Base-by-base conservation (phyloP, 208 protist genomes). In the Acanthamoeba healyi region DNA sequence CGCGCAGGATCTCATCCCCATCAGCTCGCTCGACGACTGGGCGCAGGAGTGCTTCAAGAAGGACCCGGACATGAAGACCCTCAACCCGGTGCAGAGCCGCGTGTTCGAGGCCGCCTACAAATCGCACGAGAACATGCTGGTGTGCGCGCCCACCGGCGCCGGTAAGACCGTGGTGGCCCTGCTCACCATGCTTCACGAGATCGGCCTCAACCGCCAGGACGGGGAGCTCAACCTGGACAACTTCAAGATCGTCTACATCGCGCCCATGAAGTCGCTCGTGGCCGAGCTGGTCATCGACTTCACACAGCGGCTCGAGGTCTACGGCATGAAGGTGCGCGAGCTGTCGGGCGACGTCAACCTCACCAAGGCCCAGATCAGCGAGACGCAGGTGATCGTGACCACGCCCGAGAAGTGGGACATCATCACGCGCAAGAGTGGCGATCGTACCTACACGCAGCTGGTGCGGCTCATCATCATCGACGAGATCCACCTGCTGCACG, bases 381-480 rank as follows among this genome's bases (percentile, higher is more conserved):
- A 99, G 91, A 99, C 99, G 56, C 98, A 99, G 88, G 98, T 99
- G 70, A 99, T 99, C 65, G 98, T 99, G 26, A 99, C 99, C 3
- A 99, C 99, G 10, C 99, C 99, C 7, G 99, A 99, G 95, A 99
- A 99, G 96, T 99, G 99, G 99, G 99, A 99, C 96, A 99, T 99
- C 38, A 98, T 99, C 51, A 99, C 99, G 26, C 97, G 99, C 94
- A 99, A 99, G 96, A 98, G 97, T 91, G 98, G 96, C 81, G 99
- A 99, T 95, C 95, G 97, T 22, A 98, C 98, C 40, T 97, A 99
- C 2, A 98, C 94, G 36, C 61, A 82, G 95, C 77, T 97, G 15
- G 97, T 99, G 56, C 95, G 97, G 89, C 98, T 99, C 22, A 96
- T 99, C 61, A 99, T 99, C 95, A 98, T 99, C 94, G 99, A 99